phyloP scores from a whole-genome alignment of 192 early-diverging fungal genomes.

The Backusella parvicylindrica region DNA sequence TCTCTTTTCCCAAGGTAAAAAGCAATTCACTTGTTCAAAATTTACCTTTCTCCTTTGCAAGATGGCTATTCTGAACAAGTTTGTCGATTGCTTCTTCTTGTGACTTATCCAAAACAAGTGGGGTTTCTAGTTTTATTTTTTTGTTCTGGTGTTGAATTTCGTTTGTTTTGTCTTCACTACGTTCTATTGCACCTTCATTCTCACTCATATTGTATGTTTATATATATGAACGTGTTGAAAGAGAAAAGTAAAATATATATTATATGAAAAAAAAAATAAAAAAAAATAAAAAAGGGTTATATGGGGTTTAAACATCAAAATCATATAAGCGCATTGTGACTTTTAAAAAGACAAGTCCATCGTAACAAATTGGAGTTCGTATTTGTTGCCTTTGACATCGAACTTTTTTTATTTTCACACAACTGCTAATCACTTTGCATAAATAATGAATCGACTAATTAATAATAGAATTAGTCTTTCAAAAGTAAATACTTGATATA shows the following conservation, averaged over 20 bases:
- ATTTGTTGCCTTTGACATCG: background rate
- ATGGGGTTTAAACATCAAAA: background rate
- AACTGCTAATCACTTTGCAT: background rate
- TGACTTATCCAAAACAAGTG: slow-evolving; percentile 2
- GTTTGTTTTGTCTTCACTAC: background rate
- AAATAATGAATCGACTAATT: background rate
- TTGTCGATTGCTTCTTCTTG: slow-evolving; percentile 1
- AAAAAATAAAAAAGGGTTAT: background rate
- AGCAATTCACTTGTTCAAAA: background rate
- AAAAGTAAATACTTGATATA: too few species aligned
- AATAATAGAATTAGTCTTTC: too few species aligned
- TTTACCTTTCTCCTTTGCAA: background rate
- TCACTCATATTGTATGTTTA: background rate
- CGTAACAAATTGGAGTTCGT: background rate
- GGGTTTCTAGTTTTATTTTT: background rate
- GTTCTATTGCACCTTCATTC: background rate
- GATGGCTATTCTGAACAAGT: slow-evolving; percentile 1
- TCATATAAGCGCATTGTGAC: background rate
- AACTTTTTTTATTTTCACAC: background rate
- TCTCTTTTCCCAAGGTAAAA: background rate
- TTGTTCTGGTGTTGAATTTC: background rate
- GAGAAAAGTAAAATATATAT: background rate
- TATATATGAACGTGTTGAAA: background rate
- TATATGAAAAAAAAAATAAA: background rate
- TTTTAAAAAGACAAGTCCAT: background rate